Percentiles rank a stretch among this genome's conserved stretches.
Conservation (phyloP, 441 rosid genomes). For the Erysimum pusillum region DNA sequence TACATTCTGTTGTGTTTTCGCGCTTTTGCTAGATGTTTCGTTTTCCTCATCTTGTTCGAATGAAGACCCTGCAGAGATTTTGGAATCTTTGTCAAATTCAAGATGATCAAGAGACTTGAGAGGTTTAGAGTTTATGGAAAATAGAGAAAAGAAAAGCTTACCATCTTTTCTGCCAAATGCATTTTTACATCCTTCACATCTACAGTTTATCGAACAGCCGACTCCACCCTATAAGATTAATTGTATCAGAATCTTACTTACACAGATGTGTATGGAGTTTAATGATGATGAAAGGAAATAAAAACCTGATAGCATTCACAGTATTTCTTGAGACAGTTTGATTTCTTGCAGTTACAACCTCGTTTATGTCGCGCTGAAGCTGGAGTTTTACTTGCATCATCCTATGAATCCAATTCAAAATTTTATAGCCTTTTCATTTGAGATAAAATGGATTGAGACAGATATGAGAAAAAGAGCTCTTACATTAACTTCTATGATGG, state of each 20-base stretch:
- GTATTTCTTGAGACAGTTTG: constrained; percentile 95
- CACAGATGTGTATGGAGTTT: constrained; percentile 10
- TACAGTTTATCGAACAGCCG: constrained; percentile 94
- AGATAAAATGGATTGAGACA: constrained; percentile 31
- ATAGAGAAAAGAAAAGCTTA: constrained; percentile 46
- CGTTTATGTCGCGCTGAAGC: constrained; percentile 98
- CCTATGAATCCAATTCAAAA: too few species aligned
- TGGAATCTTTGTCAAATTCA: constrained; percentile 4
- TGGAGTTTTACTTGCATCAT: constrained; percentile 88
- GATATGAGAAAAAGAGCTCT: constrained; percentile 44
- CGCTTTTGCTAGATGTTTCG: constrained; percentile 54
- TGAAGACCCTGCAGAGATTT: constrained; percentile 58
- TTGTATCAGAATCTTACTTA: too few species aligned
- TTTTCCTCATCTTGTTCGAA: constrained; percentile 65
- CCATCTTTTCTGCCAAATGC: constrained; percentile 92
- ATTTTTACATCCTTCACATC: constrained; percentile 99
- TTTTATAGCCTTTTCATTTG: too few species aligned
- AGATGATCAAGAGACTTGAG: constrained; percentile 11
- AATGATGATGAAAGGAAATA: constrained; percentile 22
- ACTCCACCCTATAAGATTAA: constrained; percentile 81
- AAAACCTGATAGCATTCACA: constrained; percentile 99
- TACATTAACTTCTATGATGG: constrained; percentile 72
- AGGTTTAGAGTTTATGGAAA: neutral
- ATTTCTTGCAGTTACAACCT: constrained; percentile 99
- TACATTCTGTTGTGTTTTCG: constrained; percentile 44